Base-by-base conservation (phyloP, 2,329 filamentous ascomycete genomes). In the Diaporthe sp. region DNA sequence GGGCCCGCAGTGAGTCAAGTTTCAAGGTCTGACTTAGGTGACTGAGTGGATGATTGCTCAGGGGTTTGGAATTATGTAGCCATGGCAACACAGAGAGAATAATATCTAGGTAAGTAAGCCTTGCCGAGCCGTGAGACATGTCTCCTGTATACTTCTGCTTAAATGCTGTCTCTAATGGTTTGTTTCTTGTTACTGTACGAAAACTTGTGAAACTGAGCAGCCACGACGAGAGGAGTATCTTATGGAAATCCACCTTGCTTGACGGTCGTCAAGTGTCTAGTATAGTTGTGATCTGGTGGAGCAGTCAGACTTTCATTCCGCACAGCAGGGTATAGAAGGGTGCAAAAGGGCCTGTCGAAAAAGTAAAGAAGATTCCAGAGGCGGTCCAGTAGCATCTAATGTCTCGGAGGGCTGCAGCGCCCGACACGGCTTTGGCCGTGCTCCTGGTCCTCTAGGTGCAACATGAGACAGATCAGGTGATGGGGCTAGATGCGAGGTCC, bases 391-490 rank as follows among this genome's bases (percentile, higher is more conserved):
- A 25, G 30, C 63, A 22, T 22, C 47, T 2, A 68, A 22, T 53
- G 63, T 68, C 63, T 68, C 63, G 63, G 63, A 68, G 63, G 30
- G 32, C 63, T 68, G 47, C 63, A 68, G 39, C 27, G 63, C 39
- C 19, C 63, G 44, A 68, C 63, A 15, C 63, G 63, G 63, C 63
- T 39, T 68, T 68, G 63, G 63, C 63, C 63, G 63, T 30, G 22
- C 63, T 53, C 22, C 5, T 17, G 5, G 35, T 10, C 35, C 35
- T 37, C 35, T 37, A 32, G 17, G 63, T 68, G 63, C 13, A 6
- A 53, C 47, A 22, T 68, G 63, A 68, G 44, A 68, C 63, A 68
- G 63, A 53, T 68, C 63, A 68, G 63, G 63, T 68, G 63, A 68
- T 68, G 63, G 30, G 63, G 44, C 39, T 32, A 51, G 53, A 68